A percentile compares a stretch with the other conserved stretches of the same genome.
phyloP scores from a whole-genome alignment of 371 early-diverging fungal species.

The Phascolomyces articulosus region DNA sequence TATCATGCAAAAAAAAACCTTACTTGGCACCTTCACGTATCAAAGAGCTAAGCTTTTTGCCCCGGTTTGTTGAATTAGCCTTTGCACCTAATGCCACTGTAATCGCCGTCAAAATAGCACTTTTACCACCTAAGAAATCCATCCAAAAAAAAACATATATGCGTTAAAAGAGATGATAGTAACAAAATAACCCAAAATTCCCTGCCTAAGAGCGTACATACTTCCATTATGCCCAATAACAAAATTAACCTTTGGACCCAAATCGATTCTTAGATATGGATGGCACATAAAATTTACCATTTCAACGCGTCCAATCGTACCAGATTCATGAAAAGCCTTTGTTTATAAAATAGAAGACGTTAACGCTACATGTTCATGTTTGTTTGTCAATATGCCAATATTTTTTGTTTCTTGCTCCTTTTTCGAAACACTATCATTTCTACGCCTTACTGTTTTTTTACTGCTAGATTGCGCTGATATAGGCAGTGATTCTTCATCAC shows the following conservation, averaged over 20 bases:
- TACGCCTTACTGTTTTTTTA: neutral
- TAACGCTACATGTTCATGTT: neutral
- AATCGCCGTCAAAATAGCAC: conserved; percentile 92
- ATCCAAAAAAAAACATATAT: neutral
- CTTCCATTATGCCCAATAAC: conserved; percentile 95
- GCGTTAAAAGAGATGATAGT: too few species aligned
- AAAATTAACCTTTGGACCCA: conserved; percentile 93
- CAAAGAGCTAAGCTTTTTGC: conserved; percentile 72
- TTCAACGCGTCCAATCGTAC: conserved; percentile 82
- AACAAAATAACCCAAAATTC: neutral
- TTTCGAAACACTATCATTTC: too few species aligned
- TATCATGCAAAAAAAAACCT: too few species aligned
- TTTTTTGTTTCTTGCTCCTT: too few species aligned
- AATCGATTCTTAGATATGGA: conserved; percentile 70
- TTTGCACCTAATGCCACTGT: conserved; percentile 92
- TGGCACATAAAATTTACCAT: conserved; percentile 96
- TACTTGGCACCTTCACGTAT: conserved; percentile 84
- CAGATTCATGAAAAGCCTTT: conserved; percentile 59
- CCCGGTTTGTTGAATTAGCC: conserved; percentile 87
- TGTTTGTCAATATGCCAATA: neutral
- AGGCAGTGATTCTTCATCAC: neutral
- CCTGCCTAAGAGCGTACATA: conserved; percentile 45
- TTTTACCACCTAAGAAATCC: conserved; percentile 79
- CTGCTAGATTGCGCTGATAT: neutral
- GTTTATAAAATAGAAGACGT: neutral